A percentile compares a stretch with the other conserved stretches of the same genome.
phyloP scores from a whole-genome alignment of 2,329 filamentous ascomycete species.

The Pseudogymnoascus pannorum region DNA sequence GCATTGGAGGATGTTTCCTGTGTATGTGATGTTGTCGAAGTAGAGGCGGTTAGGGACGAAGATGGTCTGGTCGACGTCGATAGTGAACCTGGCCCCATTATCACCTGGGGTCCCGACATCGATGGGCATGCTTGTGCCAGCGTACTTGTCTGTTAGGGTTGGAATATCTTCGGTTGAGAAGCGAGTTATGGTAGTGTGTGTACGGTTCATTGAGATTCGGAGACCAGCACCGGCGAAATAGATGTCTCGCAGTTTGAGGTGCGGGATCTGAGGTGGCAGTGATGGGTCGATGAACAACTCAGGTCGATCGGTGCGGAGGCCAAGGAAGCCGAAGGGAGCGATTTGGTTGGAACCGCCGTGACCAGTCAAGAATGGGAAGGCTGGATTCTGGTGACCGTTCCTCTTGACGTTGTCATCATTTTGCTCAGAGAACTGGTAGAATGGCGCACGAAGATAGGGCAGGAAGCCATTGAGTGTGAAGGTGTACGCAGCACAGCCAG shows the following conservation, averaged over 20 bases:
- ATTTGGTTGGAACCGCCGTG: conserved; percentile 64
- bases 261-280: conserved; percentile 51
- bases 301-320: conserved; percentile 52
- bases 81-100: conserved; percentile 35
- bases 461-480: conserved; percentile 57
- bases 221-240: conserved; percentile 62
- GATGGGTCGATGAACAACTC: conserved; percentile 56
- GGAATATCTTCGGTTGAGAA: conserved; percentile 33
- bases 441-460: conserved; percentile 59
- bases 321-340: conserved; percentile 59
- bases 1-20: conserved; percentile 60
- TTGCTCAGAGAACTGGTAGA: conserved; percentile 66
- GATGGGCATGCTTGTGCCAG: conserved; percentile 48
- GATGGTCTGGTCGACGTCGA: conserved; percentile 43
- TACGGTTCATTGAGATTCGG: conserved; percentile 52
- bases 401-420: conserved; percentile 49
- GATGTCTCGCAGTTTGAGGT: conserved; percentile 54
- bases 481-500: conserved; percentile 61
- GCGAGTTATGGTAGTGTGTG: conserved; percentile 56
- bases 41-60: conserved; percentile 52
- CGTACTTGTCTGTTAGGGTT: conserved; percentile 50
- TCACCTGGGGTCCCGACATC: conserved; percentile 42
- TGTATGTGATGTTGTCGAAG: conserved; percentile 44
- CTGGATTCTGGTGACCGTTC: conserved; percentile 58
- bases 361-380: conserved; percentile 64